These are phyloP conservation scores for Fomitiporia mediterranea DNA, from an alignment of 1,284 basidiomycete species.

Conservation along the genomic window DNA sequence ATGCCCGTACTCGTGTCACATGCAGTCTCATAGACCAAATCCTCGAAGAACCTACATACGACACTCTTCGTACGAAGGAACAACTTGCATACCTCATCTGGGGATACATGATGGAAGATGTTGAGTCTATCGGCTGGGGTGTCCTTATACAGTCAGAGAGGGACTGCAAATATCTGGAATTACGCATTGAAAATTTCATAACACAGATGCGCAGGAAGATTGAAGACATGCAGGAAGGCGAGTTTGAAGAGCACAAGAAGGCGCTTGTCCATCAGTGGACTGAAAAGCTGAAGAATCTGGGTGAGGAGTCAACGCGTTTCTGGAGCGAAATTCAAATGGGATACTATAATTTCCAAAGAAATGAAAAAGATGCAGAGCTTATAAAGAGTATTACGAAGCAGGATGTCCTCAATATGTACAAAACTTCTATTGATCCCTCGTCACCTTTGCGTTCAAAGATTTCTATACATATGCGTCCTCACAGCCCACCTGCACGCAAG, in stretches of 20 bases:
- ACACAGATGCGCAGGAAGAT: conserved; percentile 60
- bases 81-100: conserved; percentile 92
- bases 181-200: conserved; percentile 85
- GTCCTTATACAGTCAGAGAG: conserved; percentile 91
- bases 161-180: conserved; percentile 79
- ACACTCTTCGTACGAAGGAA: conserved; percentile 91
- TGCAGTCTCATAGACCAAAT: conserved; percentile 70
- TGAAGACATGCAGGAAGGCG: conserved; percentile 52
- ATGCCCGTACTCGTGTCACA: conserved; percentile 54
- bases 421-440: conserved; percentile 63
- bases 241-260: conserved; percentile 55
- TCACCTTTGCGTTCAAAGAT: conserved; percentile 71
- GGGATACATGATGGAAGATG: conserved; percentile 52
- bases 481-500: conserved; percentile 52
- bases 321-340: conserved; percentile 70
- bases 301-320: conserved; percentile 58
- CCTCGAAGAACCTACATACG: conserved; percentile 85
- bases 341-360: conserved; percentile 70
- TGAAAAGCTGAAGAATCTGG: conserved; percentile 70
- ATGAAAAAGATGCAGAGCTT: conserved; percentile 65
- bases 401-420: conserved; percentile 77
- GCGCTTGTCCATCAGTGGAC: conserved; percentile 61
- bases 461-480: conserved; percentile 76
- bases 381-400: conserved; percentile 66
- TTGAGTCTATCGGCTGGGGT: conserved; percentile 72